These are phyloP conservation scores for Paradendryphiella salina DNA, from an alignment of 2,329 filamentous ascomycete species.

Conservation along the genomic window DNA sequence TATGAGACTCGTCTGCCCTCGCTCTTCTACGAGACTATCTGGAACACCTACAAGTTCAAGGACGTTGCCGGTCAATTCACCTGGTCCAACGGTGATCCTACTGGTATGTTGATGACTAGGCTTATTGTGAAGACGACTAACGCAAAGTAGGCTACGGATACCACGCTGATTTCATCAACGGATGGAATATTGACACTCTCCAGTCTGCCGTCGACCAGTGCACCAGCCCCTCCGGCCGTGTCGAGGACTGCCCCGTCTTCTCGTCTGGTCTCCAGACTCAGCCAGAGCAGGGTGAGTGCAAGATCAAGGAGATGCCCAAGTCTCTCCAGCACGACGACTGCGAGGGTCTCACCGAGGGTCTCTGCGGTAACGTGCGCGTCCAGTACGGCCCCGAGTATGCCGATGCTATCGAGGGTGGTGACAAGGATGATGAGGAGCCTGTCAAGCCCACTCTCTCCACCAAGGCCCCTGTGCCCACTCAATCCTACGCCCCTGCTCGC, in stretches of 20 bases:
- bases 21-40: constrained; percentile 64
- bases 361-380: constrained; percentile 68
- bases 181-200: constrained; percentile 69
- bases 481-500: constrained; percentile 40
- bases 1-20: constrained; percentile 61
- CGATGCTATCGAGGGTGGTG: constrained; percentile 28
- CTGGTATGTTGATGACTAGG: constrained; percentile 58
- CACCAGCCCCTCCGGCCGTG: constrained; percentile 68
- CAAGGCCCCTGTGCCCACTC: constrained; percentile 36
- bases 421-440: constrained; percentile 28
- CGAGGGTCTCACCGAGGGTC: constrained; percentile 56
- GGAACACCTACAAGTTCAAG: constrained; percentile 57
- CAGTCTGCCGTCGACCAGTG: constrained; percentile 72
- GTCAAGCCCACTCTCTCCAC: constrained; percentile 21
- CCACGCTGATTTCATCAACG: constrained; percentile 73
- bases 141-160: constrained; percentile 63
- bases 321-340: constrained; percentile 63
- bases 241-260: constrained; percentile 77
- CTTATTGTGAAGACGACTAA: constrained; percentile 15
- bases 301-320: constrained; percentile 60
- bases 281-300: constrained; percentile 61
- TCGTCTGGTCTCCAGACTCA: constrained; percentile 59
- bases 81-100: constrained; percentile 71
- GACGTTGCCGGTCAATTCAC: constrained; percentile 63
- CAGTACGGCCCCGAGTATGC: constrained; percentile 53